Evolutionary conservation across 2,329 filamentous ascomycete genomes (phyloP).

Genomic region (Stenocarpella maydis): DNA sequence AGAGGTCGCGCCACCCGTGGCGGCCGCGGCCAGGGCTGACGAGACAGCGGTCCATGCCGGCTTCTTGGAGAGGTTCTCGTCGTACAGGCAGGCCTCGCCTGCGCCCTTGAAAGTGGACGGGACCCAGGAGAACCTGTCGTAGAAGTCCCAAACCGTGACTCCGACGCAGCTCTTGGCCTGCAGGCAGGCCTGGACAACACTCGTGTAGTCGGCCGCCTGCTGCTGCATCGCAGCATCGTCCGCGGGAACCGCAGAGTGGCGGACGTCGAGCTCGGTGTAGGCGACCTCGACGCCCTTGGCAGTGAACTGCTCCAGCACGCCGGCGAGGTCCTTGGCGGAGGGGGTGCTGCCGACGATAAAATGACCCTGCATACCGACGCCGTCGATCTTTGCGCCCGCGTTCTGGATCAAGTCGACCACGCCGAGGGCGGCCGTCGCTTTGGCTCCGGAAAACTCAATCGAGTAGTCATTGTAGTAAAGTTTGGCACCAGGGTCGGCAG

Average conservation of each 20-base stretch:
- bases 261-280: slow-evolving; percentile 69
- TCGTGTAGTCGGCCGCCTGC: slow-evolving; percentile 57
- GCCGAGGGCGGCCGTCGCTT: slow-evolving; percentile 53
- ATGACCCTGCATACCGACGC: slow-evolving; percentile 69
- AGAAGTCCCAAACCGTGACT: slow-evolving; percentile 53
- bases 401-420: slow-evolving; percentile 56
- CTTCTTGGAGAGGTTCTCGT: slow-evolving; percentile 49
- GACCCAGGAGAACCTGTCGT: slow-evolving; percentile 53
- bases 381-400: slow-evolving; percentile 65
- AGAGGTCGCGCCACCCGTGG: slow-evolving; percentile 34
- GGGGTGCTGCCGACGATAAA: slow-evolving; percentile 64
- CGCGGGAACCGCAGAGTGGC: slow-evolving; percentile 52
- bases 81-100: slow-evolving; percentile 50
- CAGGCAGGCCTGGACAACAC: slow-evolving; percentile 47
- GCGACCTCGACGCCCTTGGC: slow-evolving; percentile 63
- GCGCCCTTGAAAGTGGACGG: slow-evolving; percentile 47
- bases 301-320: slow-evolving; percentile 59
- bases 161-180: slow-evolving; percentile 49
- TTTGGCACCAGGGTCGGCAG: slow-evolving; percentile 63
- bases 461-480: slow-evolving; percentile 61
- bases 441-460: slow-evolving; percentile 61
- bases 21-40: slow-evolving; percentile 46
- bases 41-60: slow-evolving; percentile 49
- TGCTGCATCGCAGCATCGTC: slow-evolving; percentile 49
- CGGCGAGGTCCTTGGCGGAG: slow-evolving; percentile 51